Base-by-base conservation (phyloP, 495 filamentous ascomycete genomes). In the Aspergillus funiculosus region DNA sequence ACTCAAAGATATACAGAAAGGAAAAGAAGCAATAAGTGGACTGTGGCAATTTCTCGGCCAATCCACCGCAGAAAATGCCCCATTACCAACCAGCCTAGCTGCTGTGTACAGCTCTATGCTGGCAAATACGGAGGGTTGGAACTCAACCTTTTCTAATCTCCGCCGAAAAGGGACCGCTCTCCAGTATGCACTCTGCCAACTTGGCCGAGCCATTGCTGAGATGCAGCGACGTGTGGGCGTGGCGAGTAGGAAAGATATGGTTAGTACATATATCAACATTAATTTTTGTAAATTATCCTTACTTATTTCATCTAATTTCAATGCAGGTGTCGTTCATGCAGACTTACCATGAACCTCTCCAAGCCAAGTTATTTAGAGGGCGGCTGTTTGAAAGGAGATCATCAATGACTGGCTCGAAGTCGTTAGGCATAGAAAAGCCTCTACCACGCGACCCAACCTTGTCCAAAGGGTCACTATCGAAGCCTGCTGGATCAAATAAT, bases 91-190 rank as follows among this genome's bases (percentile, higher is more conserved):
- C 21, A 73, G 72, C 17, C 60, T 76, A 14, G 66, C 72, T 35
- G 77, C 83, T 31, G 82, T 92, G 13, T 89, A 82, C 52, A 74
- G 80, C 29, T 82, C 72, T 14, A 94, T 94, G 87, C 81, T 81
- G 49, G 80, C 85, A 20, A 94, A 94, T 54, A 79, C 85, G 21
- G 83, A 92, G 43, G 85, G 86, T n/a, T 94, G 88, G 88, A 80
- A 81, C 52, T 74, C 77, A 30, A 83, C 83, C 1, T 81, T 91
- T 43, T 71, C 80, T 21, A 80, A 79, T 41, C 68, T 91, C 35
- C 80, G 87, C 57, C 72, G 69, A 24, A 87, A 79, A 57, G 80
- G 81, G 2, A 68, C 72, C 25, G 63, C 66, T 25, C 70, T 94
- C 7, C 78, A 76, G 15, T 72, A 73, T 15, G 66, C 80, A 7